Base-by-base conservation (phyloP, 2,329 filamentous ascomycete genomes). In the Aspergillus niger region DNA sequence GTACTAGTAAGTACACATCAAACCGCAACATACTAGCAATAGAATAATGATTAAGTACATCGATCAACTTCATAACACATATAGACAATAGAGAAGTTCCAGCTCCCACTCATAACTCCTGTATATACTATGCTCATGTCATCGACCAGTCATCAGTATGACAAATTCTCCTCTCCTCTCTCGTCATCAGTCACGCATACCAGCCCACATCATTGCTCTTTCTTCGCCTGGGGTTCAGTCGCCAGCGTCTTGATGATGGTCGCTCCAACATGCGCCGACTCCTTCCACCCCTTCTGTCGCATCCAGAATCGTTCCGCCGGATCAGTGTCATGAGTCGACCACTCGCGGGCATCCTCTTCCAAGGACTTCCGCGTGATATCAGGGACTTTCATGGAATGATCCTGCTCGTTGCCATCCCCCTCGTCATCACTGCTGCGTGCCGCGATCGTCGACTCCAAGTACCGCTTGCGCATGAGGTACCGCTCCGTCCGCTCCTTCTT, bases 401-500 rank as follows among this genome's bases (percentile, higher is more conserved):
- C 65, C 2, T 58, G 41, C 4, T 51, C 38, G 0, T 65, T 63
- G 1, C 61, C 52, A 15, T 70, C 67, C 1, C 65, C 66, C 2
- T 65, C 60, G n/a, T 70, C 67, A 15, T 69, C 69, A 5, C 69
- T 68, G 11, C 30, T 65, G 28, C 69, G 66, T 1, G 63, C 60
- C 5, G 60, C 63, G 3, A 70, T 49, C 2, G 67, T 73, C 2
- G 73, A 70, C 32, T 92, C 86, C 2, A 98, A 83, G 57, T 92
- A 87, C 66, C 85, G 86, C 79, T 92, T 94, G 64, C 94, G 87
- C 72, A 95, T 87, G 51, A 89, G 76, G 76, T 89, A 98, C 22
- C 91, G 85, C 73, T 97, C 91, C 3, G 87, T 87, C 13, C 90
- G 86, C 77, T 96, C 93, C 75, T 92, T 92, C 69, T 96, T 91